Evolutionary conservation across 2,329 filamentous ascomycete species (phyloP).

Genomic region (Verticillium tricorpus): DNA sequence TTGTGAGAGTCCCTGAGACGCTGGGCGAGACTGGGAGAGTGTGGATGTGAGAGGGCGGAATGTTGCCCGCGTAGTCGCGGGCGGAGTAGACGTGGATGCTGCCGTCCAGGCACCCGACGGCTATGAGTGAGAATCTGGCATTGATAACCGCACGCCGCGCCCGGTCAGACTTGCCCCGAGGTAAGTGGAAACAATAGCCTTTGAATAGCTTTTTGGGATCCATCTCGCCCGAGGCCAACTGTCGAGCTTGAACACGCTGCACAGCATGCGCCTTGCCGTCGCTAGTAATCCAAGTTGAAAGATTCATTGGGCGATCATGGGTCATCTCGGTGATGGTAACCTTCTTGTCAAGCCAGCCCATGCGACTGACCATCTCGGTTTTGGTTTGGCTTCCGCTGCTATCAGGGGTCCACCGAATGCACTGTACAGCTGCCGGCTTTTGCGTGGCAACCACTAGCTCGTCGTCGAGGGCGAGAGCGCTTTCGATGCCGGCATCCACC

Average conservation of each 20-base stretch:
- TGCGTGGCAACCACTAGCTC: slow-evolving; percentile 88
- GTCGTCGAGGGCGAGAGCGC: slow-evolving; percentile 82
- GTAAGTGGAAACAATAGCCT: slow-evolving; percentile 85
- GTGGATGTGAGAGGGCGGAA: slow-evolving; percentile 79
- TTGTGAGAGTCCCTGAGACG: slow-evolving; percentile 67
- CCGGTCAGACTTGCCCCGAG: slow-evolving; percentile 51
- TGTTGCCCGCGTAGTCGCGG: slow-evolving; percentile 88
- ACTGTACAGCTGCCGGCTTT: slow-evolving; percentile 92
- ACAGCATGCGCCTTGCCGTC: slow-evolving; percentile 89
- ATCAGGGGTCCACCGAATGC: slow-evolving; percentile 91
- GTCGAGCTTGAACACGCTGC: slow-evolving; percentile 53
- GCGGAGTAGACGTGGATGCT: slow-evolving; percentile 86
- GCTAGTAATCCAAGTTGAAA: slow-evolving; percentile 86
- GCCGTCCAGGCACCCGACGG: slow-evolving; percentile 76
- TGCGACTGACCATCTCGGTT: slow-evolving; percentile 83
- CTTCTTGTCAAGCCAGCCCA: slow-evolving; percentile 81
- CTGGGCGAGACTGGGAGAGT: slow-evolving; percentile 61
- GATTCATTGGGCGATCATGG: slow-evolving; percentile 92
- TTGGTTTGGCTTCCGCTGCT: slow-evolving; percentile 77
- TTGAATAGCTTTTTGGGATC: slow-evolving; percentile 70
- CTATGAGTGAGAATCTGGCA: slow-evolving; percentile 89
- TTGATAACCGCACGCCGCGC: slow-evolving; percentile 82
- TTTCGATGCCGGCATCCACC: slow-evolving; percentile 90
- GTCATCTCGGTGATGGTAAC: slow-evolving; percentile 77
- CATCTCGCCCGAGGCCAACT: slow-evolving; percentile 34